phyloP scores from a whole-genome alignment of 805 yeast species.

The Phaffomyces thermotolerans region DNA sequence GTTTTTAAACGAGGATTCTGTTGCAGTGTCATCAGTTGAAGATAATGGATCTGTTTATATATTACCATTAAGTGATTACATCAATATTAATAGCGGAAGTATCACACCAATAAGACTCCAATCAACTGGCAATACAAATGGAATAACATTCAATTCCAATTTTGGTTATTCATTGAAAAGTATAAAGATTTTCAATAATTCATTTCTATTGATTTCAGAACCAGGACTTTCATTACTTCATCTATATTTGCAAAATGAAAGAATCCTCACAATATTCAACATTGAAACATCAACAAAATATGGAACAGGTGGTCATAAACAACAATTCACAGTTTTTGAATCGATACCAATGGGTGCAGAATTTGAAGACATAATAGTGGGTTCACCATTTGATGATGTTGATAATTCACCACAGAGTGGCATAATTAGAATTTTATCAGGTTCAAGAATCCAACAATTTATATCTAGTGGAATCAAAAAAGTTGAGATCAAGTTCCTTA shows the following conservation, averaged over 20 bases:
- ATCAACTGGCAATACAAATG: slow-evolving; percentile 1
- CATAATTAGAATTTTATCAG: slow-evolving; percentile 27
- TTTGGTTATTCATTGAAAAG: slow-evolving; percentile 37
- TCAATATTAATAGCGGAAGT: neutral
- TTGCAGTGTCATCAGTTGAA: slow-evolving; percentile 49
- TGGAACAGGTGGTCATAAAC: slow-evolving; percentile 37
- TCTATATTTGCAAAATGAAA: slow-evolving; percentile 26
- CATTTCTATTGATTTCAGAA: slow-evolving; percentile 38
- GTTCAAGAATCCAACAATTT: slow-evolving; percentile 14
- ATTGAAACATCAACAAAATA: slow-evolving; percentile 21
- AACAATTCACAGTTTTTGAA: slow-evolving; percentile 31
- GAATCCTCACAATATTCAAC: slow-evolving; percentile 23
- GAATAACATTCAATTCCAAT: slow-evolving; percentile 24
- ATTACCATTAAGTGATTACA: slow-evolving; percentile 31
- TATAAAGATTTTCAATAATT: slow-evolving; percentile 23
- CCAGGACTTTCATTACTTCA: slow-evolving; percentile 45
- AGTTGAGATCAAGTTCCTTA: slow-evolving; percentile 9
- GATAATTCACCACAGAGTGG: slow-evolving; percentile 30
- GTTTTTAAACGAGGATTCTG: slow-evolving; percentile 30
- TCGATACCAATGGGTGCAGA: slow-evolving; percentile 2
- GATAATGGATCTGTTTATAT: slow-evolving; percentile 37
- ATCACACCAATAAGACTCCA: neutral
- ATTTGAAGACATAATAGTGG: slow-evolving; percentile 32
- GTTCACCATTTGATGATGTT: slow-evolving; percentile 36
- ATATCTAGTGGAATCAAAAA: slow-evolving; percentile 3